A percentile compares a stretch with the other conserved stretches of the same genome.
Evolutionary conservation across 2,329 filamentous ascomycete genomes (phyloP).

Genomic region (Cordyceps farinosa): DNA sequence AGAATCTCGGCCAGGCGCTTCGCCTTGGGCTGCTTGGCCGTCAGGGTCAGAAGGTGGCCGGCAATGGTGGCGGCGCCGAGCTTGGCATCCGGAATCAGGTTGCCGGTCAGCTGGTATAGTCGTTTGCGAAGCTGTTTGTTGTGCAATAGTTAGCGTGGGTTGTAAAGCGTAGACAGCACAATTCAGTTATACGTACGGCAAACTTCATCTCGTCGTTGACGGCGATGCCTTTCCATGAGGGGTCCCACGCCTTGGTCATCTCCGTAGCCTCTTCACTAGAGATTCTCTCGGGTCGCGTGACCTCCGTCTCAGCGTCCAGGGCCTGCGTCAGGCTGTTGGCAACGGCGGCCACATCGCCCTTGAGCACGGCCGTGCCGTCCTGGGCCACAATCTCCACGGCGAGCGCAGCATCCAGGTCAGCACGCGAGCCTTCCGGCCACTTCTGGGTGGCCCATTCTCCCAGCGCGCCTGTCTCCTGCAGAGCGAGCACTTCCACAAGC

Average conservation of each 20-base stretch:
- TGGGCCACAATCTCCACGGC: slow-evolving; percentile 37
- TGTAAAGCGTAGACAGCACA: background rate
- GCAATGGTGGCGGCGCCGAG: slow-evolving; percentile 55
- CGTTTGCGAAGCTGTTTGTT: slow-evolving; percentile 78
- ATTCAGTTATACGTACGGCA: slow-evolving; percentile 53
- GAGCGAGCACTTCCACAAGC: slow-evolving; percentile 48
- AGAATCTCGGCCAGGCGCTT: slow-evolving; percentile 63
- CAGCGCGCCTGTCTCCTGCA: slow-evolving; percentile 33
- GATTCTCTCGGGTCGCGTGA: slow-evolving; percentile 23
- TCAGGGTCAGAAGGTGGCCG: slow-evolving; percentile 50
- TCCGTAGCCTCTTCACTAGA: slow-evolving; percentile 39
- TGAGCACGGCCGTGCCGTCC: slow-evolving; percentile 39
- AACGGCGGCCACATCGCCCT: slow-evolving; percentile 35
- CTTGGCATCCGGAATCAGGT: slow-evolving; percentile 67
- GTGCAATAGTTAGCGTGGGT: background rate
- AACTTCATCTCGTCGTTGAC: slow-evolving; percentile 66
- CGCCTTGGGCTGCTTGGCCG: slow-evolving; percentile 53
- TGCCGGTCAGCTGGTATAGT: slow-evolving; percentile 75
- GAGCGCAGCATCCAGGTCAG: slow-evolving; percentile 35
- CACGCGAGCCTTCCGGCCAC: slow-evolving; percentile 32
- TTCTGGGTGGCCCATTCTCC: slow-evolving; percentile 32
- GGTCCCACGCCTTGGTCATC: slow-evolving; percentile 45
- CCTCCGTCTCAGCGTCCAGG: slow-evolving; percentile 25
- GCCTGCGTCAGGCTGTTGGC: slow-evolving; percentile 30
- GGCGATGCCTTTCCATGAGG: slow-evolving; percentile 55